Base-by-base conservation (phyloP, 1,284 basidiomycete genomes). In the Xerocomus minutiporus region DNA sequence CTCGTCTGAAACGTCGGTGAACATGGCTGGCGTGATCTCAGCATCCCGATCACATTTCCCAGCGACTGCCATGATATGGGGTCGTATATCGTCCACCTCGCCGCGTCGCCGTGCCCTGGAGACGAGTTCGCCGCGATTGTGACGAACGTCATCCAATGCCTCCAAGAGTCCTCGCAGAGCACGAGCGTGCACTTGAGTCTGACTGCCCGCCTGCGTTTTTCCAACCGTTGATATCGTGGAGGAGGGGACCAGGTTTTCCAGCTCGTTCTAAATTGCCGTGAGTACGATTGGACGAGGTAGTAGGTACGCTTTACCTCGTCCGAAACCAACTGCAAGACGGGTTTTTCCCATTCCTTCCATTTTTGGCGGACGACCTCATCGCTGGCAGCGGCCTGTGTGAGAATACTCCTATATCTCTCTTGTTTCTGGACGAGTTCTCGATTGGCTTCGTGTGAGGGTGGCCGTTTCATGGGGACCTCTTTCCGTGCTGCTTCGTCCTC, bases 301-400 rank as follows among this genome's bases (percentile, higher is more conserved):
- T 4, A 4, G 28, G 25, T 23, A 46, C 17, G 26, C 15, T 32
- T 13, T 61, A 89, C 90, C 76, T 92, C 85, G 51, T 86, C 83
- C 69, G 79, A 82, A 15, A 80, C 86, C 51, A 97, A 75, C 54
- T 88, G 79, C 17, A 71, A 71, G 48, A 95, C 87, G 49, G 77
- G 78, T n/a, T 77, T 74, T 60, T 87, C 84, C 91, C 91, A 95
- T 61, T 93, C 83, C 45, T 86, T 84, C 88, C 91, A 97, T 67
- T 94, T 93, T 52, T 78, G 71, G 31, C 85, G 73, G 0, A 97
- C 86, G 5, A 82, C 75, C 38, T 79, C 81, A 64, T 97, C 93
- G 61, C 89, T 93, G 32, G 78, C 76, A 1, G 75, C 74, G 0
- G 93, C 93, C 58, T 88, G 80, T 2, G 77, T 75, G 11, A 97